Evolutionary conservation across 2,329 filamentous ascomycete species (phyloP), one percentile per base, ranked within the genome.

Genomic region (Alternaria arborescens): DNA sequence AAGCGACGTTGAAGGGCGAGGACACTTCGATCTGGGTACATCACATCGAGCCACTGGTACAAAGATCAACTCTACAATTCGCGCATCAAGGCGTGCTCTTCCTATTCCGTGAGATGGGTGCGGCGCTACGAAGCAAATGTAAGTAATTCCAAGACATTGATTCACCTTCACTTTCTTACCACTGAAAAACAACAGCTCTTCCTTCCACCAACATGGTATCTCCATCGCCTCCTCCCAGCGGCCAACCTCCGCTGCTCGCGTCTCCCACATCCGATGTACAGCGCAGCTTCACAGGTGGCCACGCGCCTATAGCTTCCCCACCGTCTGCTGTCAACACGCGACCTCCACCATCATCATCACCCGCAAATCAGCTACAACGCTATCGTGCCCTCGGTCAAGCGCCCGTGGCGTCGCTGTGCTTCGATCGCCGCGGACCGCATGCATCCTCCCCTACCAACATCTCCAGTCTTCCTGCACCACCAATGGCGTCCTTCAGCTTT

Each of bases 91-190:
- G 65, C 3, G 30, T 70, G 8, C 34, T 66, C 0, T 68, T 67
- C 11, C 38, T 70, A 14, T 47, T 71, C 7, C 10, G 16, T 8
- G 60, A 67, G 12, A 52, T 61, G 50, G 59, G 97, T 1, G 92
- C 96, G 52, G 98, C 81, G 72, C 92, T 80, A 81, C 97, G 97
- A 3, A 34, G 28, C 22, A 34, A 42, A 65, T 97, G 85, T 1
- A 90, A 87, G 0, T 94, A 93, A 77, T 97, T 97, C 26, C 44
- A 14, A 5, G 7, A 10, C 8, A 84, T 54, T 89, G 93, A 82
- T 91, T 97, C 4, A 94, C 97, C 84, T 97, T 94, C 7, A 94
- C 56, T 26, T 47, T 41, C 16, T 11, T 8, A 16, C 26, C 5
- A 14, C 20, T 52, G 10, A 55, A 11, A 11, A 12, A 8, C 8